Evolutionary conservation across 768 basidiomycete species (phyloP).

Genomic region (Amanita molliuscula): DNA sequence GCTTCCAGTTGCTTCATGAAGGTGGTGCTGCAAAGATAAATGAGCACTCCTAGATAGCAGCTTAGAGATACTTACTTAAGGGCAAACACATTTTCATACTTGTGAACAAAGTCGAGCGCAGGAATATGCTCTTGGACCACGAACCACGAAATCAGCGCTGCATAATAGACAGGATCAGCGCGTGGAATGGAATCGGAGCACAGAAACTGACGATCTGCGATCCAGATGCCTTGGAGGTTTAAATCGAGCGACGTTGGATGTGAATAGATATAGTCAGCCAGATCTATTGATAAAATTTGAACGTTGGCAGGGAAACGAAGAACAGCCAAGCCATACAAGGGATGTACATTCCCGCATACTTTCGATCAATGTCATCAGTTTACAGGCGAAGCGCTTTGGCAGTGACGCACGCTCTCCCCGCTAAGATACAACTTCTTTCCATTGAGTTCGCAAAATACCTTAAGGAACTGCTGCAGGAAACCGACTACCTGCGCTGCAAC

Average conservation of each 20-base stretch:
- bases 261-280: slow-evolving; percentile 67
- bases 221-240: slow-evolving; percentile 62
- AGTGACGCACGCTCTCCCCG: slow-evolving; percentile 13
- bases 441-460: too few species aligned
- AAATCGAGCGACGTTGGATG: too few species aligned
- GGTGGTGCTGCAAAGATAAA: too few species aligned
- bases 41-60: slow-evolving; percentile 48
- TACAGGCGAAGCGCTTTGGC: too few species aligned
- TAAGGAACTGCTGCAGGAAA: slow-evolving; percentile 65
- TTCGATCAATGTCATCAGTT: background rate
- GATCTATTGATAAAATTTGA: slow-evolving; percentile 33
- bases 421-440: too few species aligned
- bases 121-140: slow-evolving; percentile 20
- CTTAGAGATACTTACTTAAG: slow-evolving; percentile 43
- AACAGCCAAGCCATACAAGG: slow-evolving; percentile 22
- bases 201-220: slow-evolving; percentile 50
- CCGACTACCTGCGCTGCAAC: slow-evolving; percentile 38
- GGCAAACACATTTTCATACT: slow-evolving; percentile 58
- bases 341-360: background rate
- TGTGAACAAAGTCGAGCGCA: slow-evolving; percentile 51
- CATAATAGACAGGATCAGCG: background rate
- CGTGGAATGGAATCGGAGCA: background rate
- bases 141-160: slow-evolving; percentile 50
- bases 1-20: too few species aligned
- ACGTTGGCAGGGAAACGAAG: too few species aligned